A percentile compares a stretch with the other conserved stretches of the same genome.
Evolutionary conservation across 352 stramenopile genomes (phyloP).

Genomic region (Phytophthora pini): DNA sequence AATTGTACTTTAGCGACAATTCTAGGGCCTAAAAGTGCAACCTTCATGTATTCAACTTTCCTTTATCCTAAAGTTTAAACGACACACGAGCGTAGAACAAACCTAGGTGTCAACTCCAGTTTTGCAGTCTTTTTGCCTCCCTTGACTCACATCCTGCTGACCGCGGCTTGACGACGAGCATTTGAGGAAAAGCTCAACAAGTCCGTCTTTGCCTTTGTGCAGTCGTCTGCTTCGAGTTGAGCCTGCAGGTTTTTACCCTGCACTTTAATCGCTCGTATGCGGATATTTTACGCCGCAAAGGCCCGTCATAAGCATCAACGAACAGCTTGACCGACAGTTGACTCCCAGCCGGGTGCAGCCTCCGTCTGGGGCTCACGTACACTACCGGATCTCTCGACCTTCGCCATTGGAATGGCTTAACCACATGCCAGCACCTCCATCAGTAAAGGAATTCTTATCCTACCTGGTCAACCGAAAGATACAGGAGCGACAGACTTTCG

Average conservation of each 20-base stretch:
- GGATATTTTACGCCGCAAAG: constrained; percentile 16
- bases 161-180: neutral
- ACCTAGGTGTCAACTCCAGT: too few species aligned
- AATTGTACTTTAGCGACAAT: neutral
- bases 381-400: constrained; percentile 5
- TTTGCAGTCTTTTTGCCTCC: neutral
- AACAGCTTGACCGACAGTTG: constrained; percentile 28
- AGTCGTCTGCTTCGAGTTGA: constrained; percentile 22
- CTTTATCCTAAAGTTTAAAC: too few species aligned
- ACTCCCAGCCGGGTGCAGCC: constrained; percentile 15
- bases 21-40: too few species aligned
- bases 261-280: neutral
- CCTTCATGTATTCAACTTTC: too few species aligned
- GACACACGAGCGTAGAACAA: too few species aligned
- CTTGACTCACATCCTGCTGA: neutral
- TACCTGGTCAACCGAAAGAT: constrained; percentile 32
- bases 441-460: constrained; percentile 37
- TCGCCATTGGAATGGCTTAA: constrained; percentile 12
- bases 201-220: neutral
- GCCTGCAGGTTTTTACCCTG: constrained; percentile 10
- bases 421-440: constrained; percentile 13
- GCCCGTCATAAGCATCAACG: constrained; percentile 11
- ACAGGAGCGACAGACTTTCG: constrained; percentile 17
- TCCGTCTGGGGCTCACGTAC: constrained; percentile 19
- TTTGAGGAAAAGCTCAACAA: constrained; percentile 2